Evolutionary conservation across 345 rosid species (phyloP), one percentile per base, ranked within the genome.

Genomic region (Ailanthus altissimus): DNA sequence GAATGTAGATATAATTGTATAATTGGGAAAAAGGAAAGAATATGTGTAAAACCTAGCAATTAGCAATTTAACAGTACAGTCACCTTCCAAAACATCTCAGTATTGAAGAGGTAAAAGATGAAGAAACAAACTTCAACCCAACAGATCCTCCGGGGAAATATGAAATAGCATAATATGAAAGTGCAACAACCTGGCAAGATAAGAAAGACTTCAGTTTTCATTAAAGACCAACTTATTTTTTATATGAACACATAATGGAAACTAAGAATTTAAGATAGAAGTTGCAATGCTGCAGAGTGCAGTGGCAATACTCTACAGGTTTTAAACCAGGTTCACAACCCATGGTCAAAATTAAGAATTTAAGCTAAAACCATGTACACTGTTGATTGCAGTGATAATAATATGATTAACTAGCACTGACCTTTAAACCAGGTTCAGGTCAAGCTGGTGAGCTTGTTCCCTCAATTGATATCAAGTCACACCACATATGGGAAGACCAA

Each of bases 131-230:
- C 75, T 80, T 84, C 66, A 85, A 28, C 23, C 90, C 88, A 11
- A 83, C 56, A 21, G 88, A 85, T 72, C 90, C 87, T 63, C 90
- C 90, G 11, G 87, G 88, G 72, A 88, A 88, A 82, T 83, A 88
- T 18, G 91, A 88, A 45, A 86, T 71, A 16, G 67, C 85, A 61
- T 88, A 88, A 79, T 84, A 86, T 26, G 83, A 74, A 2, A 88
- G 82, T 0, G 86, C 74, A 72, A 86, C 23, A 7, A 86, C 86
- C 91, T 88, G 40, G 42, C 53, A 81, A 62, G 72, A 57, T 68
- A 6, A 36, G 65, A 73, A 64, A 38, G 59, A 57, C 36, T 53
- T 78, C 63, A 84, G 11, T 69, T 57, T 67, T 57, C 12, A 64
- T 6, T 20, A 11, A 46, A 46, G 20, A 16, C 70, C 70, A 42